Evolutionary conservation across 2,329 filamentous ascomycete genomes (phyloP), one percentile per base, ranked within the genome.

Genomic region (Zasmidium cellare): DNA sequence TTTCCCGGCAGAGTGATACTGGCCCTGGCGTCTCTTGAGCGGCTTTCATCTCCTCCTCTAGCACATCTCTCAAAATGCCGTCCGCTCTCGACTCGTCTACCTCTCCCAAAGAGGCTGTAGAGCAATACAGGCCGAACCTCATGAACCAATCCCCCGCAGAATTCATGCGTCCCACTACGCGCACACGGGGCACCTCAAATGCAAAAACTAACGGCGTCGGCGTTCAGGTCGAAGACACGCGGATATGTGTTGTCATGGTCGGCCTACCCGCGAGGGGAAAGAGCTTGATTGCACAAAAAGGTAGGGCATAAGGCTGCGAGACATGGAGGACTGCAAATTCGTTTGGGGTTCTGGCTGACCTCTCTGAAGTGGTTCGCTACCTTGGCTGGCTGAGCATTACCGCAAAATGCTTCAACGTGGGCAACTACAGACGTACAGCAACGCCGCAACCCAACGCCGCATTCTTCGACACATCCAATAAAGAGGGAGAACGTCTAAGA

Each of bases 231-330:
- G 93, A 97, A 81, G 92, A 97, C 76, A 93, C 91, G 60, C 91
- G 90, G 75, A 96, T 99, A 79, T 97, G 93, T 76, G 92, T 99
- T 64, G 92, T 99, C 69, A 97, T 99, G 94, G 94, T 99, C 60
- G 94, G 94, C 66, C 82, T 99, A 73, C 94, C 94, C 55, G 94
- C 94, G 61, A 84, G 94, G 67, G 94, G 94, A 71, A 99, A 99
- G 84, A 96, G 91, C 79, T 86, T 96, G 75, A 97, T 99, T 74
- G 93, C 94, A 67, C 92, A 96, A 72, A 97, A 97, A 65, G 68
- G 70, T 72, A 66, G 20, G 60, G 20, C 35, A 46, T 14, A 52
- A 12, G n/a, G 47, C 18, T 23, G 22, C 41, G 47, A 35, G 48
- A 23, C n/a, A 18, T 20, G 16, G 35, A 12, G n/a, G 24, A 11